phyloP scores from a whole-genome alignment of 1,139 yeast species.

The Casaregolazyma lundiana region DNA sequence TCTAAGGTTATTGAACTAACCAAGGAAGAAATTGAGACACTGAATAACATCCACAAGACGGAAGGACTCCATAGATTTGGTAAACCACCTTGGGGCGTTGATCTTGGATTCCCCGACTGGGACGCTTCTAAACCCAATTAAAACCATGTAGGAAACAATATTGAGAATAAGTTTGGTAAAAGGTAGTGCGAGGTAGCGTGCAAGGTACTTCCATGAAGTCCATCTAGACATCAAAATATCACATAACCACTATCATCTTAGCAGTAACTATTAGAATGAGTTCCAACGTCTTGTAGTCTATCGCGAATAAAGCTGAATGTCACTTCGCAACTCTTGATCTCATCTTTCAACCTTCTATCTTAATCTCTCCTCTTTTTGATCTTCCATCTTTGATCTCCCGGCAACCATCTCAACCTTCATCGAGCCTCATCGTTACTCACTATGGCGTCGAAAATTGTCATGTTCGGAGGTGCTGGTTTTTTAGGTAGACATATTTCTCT shows the following conservation, averaged over 20 bases:
- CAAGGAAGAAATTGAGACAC: conserved; percentile 49
- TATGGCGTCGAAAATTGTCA: conserved; percentile 40
- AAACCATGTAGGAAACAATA: neutral
- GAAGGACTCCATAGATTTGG: conserved; percentile 50
- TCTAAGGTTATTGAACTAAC: conserved; percentile 47
- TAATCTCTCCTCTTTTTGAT: neutral
- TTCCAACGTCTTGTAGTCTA: too few species aligned
- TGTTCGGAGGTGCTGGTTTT: conserved; percentile 87
- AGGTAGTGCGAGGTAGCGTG: too few species aligned
- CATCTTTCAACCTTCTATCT: neutral
- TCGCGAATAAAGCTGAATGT: too few species aligned
- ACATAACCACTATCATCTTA: too few species aligned
- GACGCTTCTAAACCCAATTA: conserved; percentile 12
- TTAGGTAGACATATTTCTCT: conserved; percentile 70
- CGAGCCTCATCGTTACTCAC: too few species aligned
- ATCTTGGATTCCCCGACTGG: conserved; percentile 34
- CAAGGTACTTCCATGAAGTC: too few species aligned
- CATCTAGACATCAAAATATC: too few species aligned
- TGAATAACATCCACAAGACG: conserved; percentile 43
- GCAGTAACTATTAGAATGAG: too few species aligned
- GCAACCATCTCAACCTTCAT: neutral
- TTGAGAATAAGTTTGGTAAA: too few species aligned
- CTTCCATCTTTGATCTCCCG: neutral
- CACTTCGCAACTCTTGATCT: too few species aligned
- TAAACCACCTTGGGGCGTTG: conserved; percentile 36